phyloP scores from a whole-genome alignment of 768 basidiomycete genomes.

The Tubosaeta sp. region DNA sequence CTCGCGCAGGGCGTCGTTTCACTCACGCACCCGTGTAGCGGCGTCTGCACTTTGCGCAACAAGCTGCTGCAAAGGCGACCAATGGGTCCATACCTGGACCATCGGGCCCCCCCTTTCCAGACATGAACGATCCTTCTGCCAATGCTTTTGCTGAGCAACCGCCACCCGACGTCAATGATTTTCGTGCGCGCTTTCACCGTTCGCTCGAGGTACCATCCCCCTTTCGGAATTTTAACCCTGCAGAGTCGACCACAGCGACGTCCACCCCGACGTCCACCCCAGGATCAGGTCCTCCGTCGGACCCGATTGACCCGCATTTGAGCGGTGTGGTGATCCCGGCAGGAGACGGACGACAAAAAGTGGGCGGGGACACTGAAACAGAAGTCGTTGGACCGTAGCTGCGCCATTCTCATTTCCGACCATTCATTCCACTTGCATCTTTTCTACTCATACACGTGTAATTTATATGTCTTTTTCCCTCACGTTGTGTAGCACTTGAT shows the following conservation, averaged over 20 bases:
- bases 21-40: slow-evolving; percentile 34
- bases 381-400: slow-evolving; percentile 21
- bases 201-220: slow-evolving; percentile 58
- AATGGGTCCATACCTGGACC: slow-evolving; percentile 29
- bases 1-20: background rate
- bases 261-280: slow-evolving; percentile 34
- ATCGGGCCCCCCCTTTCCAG: slow-evolving; percentile 29
- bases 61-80: slow-evolving; percentile 29
- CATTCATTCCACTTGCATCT: background rate
- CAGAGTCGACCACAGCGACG: slow-evolving; percentile 28
- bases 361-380: slow-evolving; percentile 21
- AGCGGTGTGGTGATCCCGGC: slow-evolving; percentile 22
- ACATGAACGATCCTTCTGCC: slow-evolving; percentile 29
- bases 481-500: no score
- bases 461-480: slow-evolving; percentile 2
- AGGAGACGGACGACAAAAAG: slow-evolving; percentile 26
- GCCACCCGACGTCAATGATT: slow-evolving; percentile 42
- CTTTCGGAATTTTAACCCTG: slow-evolving; percentile 38
- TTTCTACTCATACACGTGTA: slow-evolving; percentile 11
- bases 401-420: background rate
- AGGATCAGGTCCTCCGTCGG: slow-evolving; percentile 30
- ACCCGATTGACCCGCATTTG: slow-evolving; percentile 31
- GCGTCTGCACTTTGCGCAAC: slow-evolving; percentile 43
- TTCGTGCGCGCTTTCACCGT: slow-evolving; percentile 64
- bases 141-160: slow-evolving; percentile 29